Evolutionary conservation across 2,329 filamentous ascomycete species (phyloP).

Genomic region (Trichoderma cornu-damae): DNA sequence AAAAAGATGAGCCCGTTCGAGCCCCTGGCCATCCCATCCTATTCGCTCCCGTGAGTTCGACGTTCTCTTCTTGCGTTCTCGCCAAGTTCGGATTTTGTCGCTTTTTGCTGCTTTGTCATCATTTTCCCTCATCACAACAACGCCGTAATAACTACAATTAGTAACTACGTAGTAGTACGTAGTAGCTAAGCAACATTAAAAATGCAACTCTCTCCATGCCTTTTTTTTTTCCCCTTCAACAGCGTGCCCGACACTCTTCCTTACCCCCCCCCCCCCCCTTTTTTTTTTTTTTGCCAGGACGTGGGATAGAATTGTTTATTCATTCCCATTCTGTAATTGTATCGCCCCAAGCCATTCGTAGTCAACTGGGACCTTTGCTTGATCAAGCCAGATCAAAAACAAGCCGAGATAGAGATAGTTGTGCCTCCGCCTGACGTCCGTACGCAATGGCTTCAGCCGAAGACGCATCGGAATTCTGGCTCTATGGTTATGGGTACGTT

Average conservation of each 20-base stretch:
- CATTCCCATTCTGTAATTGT: too few relatives aligned
- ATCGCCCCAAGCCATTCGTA: background rate
- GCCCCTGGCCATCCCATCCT: too few relatives aligned
- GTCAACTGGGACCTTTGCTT: background rate
- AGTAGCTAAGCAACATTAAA: too few relatives aligned
- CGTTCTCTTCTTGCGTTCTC: background rate
- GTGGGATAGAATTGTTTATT: too few relatives aligned
- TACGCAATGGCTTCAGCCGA: slow-evolving; percentile 6
- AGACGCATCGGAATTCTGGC: slow-evolving; percentile 69
- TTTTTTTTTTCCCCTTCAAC: background rate
- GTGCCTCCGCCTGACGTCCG: background rate
- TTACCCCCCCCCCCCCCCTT: too few relatives aligned
- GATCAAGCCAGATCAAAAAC: background rate
- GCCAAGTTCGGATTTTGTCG: too few relatives aligned
- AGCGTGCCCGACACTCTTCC: background rate
- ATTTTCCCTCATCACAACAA: background rate
- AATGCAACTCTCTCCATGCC: background rate
- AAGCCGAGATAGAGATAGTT: background rate
- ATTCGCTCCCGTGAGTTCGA: too few relatives aligned
- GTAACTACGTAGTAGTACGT: too few relatives aligned
- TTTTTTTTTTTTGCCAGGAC: too few relatives aligned
- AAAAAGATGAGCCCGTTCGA: too few relatives aligned
- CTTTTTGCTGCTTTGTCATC: slow-evolving; percentile 16
- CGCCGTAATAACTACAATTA: too few relatives aligned
- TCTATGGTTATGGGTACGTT: slow-evolving; percentile 89